phyloP scores from a whole-genome alignment of 1,139 yeast genomes.

The Lizanozyma gosingica region DNA sequence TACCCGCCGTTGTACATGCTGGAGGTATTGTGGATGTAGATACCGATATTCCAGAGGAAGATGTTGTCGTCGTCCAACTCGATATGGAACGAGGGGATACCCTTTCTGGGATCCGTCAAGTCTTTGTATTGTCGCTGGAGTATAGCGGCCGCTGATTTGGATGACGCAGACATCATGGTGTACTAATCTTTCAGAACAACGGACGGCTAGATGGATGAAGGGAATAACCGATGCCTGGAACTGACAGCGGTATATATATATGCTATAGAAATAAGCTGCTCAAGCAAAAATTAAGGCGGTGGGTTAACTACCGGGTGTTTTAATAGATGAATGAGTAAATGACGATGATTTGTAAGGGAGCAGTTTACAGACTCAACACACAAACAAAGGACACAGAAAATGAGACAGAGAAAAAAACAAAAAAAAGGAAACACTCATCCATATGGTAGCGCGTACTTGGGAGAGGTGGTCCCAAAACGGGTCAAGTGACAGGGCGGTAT shows the following conservation, averaged over 20 bases:
- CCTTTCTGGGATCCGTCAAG: conserved; percentile 86
- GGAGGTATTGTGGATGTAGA: conserved; percentile 83
- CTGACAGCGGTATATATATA: no score
- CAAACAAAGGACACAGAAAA: background rate
- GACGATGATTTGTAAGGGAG: background rate
- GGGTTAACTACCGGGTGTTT: no score
- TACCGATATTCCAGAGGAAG: conserved; percentile 87
- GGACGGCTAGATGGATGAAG: no score
- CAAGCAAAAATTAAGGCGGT: no score
- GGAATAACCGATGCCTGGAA: no score
- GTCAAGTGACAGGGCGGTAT: no score
- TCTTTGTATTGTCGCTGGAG: conserved; percentile 91
- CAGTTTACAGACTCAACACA: background rate
- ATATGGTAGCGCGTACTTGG: background rate
- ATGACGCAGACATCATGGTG: conserved; percentile 6
- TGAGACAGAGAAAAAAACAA: background rate
- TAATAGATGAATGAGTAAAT: no score
- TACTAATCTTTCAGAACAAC: no score
- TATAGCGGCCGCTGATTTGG: conserved; percentile 61
- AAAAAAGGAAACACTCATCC: background rate
- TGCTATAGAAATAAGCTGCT: no score
- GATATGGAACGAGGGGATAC: conserved; percentile 85
- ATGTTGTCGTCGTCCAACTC: conserved; percentile 84
- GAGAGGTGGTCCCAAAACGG: no score
- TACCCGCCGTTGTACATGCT: conserved; percentile 95